Evolutionary conservation across 2,329 filamentous ascomycete genomes (phyloP).

Genomic region (Penicillium sp.): DNA sequence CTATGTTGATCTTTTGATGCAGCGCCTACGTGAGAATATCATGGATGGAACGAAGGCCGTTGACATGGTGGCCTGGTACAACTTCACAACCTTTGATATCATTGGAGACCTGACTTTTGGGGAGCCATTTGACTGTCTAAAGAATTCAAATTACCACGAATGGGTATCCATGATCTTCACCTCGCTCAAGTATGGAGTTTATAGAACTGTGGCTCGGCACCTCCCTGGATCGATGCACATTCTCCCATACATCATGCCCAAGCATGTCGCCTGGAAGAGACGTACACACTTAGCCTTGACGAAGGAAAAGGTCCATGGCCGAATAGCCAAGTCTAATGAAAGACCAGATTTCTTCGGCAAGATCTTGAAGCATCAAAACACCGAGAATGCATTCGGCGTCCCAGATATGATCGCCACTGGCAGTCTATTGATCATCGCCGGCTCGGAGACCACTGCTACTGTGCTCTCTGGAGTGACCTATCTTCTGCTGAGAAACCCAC

Average conservation of each 20-base stretch:
- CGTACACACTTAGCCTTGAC: conserved; percentile 6
- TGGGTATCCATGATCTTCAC: conserved; percentile 24
- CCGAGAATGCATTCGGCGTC: conserved; percentile 16
- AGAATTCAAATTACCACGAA: conserved; percentile 24
- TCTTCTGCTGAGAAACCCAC: conserved; percentile 39
- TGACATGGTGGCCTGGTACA: conserved; percentile 32
- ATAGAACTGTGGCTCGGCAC: conserved; percentile 7
- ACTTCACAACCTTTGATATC: conserved; percentile 35
- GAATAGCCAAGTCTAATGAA: conserved; percentile 14
- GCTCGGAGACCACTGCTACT: conserved; percentile 50
- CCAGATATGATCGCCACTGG: conserved; percentile 30
- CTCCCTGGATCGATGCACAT: conserved; percentile 5
- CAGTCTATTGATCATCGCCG: conserved; percentile 23
- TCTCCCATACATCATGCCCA: conserved; percentile 5
- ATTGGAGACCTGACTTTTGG: conserved; percentile 34
- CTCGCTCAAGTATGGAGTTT: not conserved
- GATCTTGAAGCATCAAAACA: conserved; percentile 15
- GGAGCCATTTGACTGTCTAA: conserved; percentile 31
- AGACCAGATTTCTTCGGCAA: conserved; percentile 17
- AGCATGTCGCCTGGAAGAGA: not conserved
- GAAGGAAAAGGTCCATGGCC: conserved; percentile 2
- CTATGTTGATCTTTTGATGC: conserved; percentile 35
- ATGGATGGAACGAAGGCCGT: conserved; percentile 7
- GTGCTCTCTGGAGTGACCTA: conserved; percentile 44
- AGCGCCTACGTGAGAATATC: conserved; percentile 21